A percentile compares a stretch with the other conserved stretches of the same genome.
phyloP scores from a whole-genome alignment of 306 rosid genomes.

The Trifolium subterraneum region DNA sequence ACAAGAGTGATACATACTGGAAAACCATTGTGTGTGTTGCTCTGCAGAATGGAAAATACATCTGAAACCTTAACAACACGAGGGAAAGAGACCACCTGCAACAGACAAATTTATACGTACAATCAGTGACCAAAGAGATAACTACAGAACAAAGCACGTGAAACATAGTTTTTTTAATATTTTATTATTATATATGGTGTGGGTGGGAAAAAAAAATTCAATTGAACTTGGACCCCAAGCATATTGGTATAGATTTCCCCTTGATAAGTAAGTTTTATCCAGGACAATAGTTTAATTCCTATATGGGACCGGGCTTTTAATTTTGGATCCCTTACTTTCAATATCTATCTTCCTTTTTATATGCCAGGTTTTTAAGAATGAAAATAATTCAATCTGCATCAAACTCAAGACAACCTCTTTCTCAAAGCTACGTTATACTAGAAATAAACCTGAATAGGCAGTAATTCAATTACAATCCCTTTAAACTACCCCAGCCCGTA shows the following conservation, averaged over 20 bases:
- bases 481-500: conserved; percentile 27
- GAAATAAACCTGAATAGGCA: conserved; percentile 27
- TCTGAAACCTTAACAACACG: conserved; percentile 96
- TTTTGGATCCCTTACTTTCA: conserved; percentile 16
- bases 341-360: conserved; percentile 20
- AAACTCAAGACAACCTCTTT: conserved; percentile 12
- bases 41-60: conserved; percentile 71
- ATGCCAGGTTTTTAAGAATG: neutral
- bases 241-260: neutral
- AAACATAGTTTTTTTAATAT: neutral
- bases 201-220: neutral
- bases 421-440: conserved; percentile 24
- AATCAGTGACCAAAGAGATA: conserved; percentile 39
- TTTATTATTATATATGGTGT: neutral
- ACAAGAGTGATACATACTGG: conserved; percentile 73
- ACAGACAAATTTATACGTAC: conserved; percentile 39
- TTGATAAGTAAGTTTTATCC: conserved; percentile 3
- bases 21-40: conserved; percentile 92
- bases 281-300: conserved; percentile 1
- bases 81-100: conserved; percentile 86
- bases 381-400: conserved; percentile 27
- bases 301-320: neutral
- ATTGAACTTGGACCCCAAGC: neutral
- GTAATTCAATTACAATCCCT: conserved; percentile 33
- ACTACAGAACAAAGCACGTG: conserved; percentile 24